Evolutionary conservation across 257 asterid genomes (phyloP), one percentile per base, ranked within the genome.

Genomic region (Marsdenia floribunda): DNA sequence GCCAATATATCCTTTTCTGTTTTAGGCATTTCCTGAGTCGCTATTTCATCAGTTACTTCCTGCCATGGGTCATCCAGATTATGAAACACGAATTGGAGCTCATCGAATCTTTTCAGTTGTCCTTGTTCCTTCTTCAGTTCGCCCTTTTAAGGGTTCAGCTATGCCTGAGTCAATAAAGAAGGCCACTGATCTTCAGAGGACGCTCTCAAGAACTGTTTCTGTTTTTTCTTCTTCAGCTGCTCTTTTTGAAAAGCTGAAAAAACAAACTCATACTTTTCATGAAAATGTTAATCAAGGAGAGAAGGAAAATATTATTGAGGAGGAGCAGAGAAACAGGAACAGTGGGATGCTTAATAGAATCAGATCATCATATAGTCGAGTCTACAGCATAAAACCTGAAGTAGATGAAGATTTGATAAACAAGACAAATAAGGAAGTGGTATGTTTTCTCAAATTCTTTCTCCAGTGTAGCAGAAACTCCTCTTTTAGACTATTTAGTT

Each of bases 201-300:
- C 98, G 33, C 97, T 93, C 63, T 91, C 98, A 35, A 92, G 97
- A 83, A 88, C 93, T 54, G 96, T 89, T 82, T 94, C 99, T 21
- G 97, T 92, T 80, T 92, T 94, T 79, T 92, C 99, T 67, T 92
- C 99, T 66, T 94, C 99, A 71, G 95, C 98, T 68, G 97, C 97
- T 11, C 88, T 94, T 78, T 94, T 94, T 72, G 93, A 83, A 76
- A 92, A 90, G 89, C 81, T 94, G 85, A 87, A 78, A 73, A 87
- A 83, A 78, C 93, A 85, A 74, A 84, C 75, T 22, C 35, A 79
- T 42, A 54, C 81, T 82, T 68, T 83, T 19, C 78, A 71, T 70
- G 88, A 83, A 78, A 89, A 69, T 72, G 58, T 57, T 65, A n/a
- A 49, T 55, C 90, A 82, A 67, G 66, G 58, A 46, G 79, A 68